Conservation (phyloP, 148 eudicot species). For the Rhododendron williamsianum region DNA sequence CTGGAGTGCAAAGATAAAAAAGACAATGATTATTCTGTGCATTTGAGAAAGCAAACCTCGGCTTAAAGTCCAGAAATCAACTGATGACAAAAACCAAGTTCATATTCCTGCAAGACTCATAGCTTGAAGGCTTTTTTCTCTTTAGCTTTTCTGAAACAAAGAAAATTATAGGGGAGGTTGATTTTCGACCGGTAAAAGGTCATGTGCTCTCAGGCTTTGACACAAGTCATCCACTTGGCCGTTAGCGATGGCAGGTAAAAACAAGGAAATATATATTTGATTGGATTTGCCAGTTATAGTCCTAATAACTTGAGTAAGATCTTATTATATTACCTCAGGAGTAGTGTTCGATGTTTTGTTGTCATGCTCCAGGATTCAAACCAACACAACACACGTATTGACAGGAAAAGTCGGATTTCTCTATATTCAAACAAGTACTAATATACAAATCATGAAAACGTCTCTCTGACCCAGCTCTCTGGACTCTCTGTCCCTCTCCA, state of each 20-base stretch:
- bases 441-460: background rate
- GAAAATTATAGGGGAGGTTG: background rate
- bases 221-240: background rate
- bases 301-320: background rate
- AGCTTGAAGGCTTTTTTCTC: background rate
- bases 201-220: background rate
- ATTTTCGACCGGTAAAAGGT: background rate
- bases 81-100: background rate
- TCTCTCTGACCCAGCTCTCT: background rate
- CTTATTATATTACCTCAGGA: background rate
- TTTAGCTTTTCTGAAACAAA: background rate
- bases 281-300: background rate
- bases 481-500: background rate
- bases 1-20: background rate
- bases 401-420: background rate
- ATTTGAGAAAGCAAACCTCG: background rate
- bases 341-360: background rate
- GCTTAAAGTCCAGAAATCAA: background rate
- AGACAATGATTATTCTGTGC: too few species aligned
- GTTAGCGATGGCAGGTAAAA: background rate
- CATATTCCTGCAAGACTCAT: background rate
- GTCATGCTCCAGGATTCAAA: background rate
- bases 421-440: background rate
- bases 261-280: background rate
- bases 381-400: background rate